Conservation (phyloP, 2,329 filamentous ascomycete species). For the Cyclaneusma minus region DNA sequence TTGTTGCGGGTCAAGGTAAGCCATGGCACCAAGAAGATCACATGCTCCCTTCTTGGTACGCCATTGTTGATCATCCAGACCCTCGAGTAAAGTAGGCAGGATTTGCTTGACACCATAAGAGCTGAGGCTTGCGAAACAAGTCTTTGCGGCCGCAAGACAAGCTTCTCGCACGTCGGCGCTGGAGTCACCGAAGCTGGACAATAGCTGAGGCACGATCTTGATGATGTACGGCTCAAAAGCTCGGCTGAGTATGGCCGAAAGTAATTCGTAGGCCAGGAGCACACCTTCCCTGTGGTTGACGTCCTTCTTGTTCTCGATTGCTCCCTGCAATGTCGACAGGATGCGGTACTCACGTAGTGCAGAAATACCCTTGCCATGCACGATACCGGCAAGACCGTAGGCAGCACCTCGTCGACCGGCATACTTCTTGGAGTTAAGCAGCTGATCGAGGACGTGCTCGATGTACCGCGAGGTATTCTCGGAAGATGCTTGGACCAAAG, state of each 20-base stretch:
- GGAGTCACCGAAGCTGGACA: conserved; percentile 77
- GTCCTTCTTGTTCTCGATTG: conserved; percentile 92
- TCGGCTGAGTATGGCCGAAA: conserved; percentile 72
- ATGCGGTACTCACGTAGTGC: conserved; percentile 75
- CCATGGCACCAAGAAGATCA: conserved; percentile 94
- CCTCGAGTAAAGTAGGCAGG: conserved; percentile 76
- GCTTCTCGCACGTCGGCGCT: conserved; percentile 84
- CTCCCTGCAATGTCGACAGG: conserved; percentile 63
- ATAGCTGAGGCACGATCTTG: conserved; percentile 80
- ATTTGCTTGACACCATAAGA: conserved; percentile 95
- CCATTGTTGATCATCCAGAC: conserved; percentile 92
- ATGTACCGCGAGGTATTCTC: conserved; percentile 71
- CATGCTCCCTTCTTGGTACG: conserved; percentile 97
- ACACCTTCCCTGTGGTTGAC: conserved; percentile 76
- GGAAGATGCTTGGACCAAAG: conserved; percentile 67
- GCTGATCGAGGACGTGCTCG: conserved; percentile 61
- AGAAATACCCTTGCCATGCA: conserved; percentile 73
- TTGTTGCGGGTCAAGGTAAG: conserved; percentile 91
- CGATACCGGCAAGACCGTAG: conserved; percentile 83
- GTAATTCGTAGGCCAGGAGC: conserved; percentile 76
- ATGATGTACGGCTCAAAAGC: conserved; percentile 95
- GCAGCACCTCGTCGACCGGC: conserved; percentile 85
- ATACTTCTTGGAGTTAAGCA: conserved; percentile 82
- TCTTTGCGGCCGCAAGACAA: conserved; percentile 83
- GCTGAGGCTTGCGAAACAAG: conserved; percentile 83